Conservation (phyloP, 192 early-diverging fungal genomes). For the Coemansia sp. region DNA sequence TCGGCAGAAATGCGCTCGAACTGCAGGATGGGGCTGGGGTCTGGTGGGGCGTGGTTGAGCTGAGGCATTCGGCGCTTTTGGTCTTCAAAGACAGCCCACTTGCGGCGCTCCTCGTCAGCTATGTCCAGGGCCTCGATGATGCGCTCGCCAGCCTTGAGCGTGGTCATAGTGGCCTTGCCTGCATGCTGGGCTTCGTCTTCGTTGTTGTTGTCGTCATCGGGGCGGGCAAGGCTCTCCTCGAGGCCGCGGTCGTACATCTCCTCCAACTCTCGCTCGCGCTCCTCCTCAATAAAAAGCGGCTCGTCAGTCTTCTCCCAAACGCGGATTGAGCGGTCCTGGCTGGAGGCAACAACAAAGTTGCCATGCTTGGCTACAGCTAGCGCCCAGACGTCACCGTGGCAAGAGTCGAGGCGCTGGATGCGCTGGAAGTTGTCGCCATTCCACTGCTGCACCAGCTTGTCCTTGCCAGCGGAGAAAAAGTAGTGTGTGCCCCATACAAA, state of each 20-base stretch:
- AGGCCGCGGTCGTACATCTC: constrained; percentile 80
- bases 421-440: constrained; percentile 96
- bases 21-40: constrained; percentile 63
- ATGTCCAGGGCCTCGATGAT: constrained; percentile 91
- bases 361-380: constrained; percentile 89
- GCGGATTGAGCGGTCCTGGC: constrained; percentile 93
- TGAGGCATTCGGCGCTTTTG: constrained; percentile 40
- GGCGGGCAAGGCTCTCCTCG: constrained; percentile 60
- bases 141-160: constrained; percentile 93
- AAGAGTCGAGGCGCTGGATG: constrained; percentile 88
- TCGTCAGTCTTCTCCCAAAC: constrained; percentile 97
- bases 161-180: constrained; percentile 85
- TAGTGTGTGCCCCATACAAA: constrained; percentile 96
- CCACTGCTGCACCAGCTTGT: constrained; percentile 90
- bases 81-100: constrained; percentile 63
- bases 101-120: constrained; percentile 75
- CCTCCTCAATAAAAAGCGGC: constrained; percentile 92
- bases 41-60: constrained; percentile 49
- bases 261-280: constrained; percentile 91
- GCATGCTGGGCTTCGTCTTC: constrained; percentile 67
- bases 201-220: constrained; percentile 51
- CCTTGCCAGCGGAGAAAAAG: constrained; percentile 90
- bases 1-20: constrained; percentile 66
- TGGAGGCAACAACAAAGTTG: constrained; percentile 78
- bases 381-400: constrained; percentile 93